Evolutionary conservation across 768 basidiomycete species (phyloP).

Genomic region (Pleurotus cornucopiae): DNA sequence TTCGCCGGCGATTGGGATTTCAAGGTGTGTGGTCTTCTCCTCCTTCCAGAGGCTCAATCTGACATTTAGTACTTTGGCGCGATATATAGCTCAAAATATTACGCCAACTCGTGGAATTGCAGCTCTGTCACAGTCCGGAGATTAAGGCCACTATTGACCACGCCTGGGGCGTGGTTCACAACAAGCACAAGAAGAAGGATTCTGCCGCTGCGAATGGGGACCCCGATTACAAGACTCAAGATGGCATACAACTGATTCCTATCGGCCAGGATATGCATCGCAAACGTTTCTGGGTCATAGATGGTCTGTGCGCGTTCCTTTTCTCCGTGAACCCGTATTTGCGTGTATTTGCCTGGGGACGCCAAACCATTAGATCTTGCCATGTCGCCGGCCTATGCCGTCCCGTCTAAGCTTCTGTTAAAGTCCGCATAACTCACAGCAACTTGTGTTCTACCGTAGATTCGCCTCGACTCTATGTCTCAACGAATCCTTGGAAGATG

Average conservation of each 20-base stretch:
- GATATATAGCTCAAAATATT: constrained; percentile 68
- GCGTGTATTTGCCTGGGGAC: constrained; percentile 63
- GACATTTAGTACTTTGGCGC: constrained; percentile 1
- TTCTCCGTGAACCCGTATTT: constrained; percentile 48
- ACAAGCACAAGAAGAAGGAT: constrained; percentile 82
- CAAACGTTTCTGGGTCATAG: constrained; percentile 82
- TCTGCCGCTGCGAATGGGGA: constrained; percentile 49
- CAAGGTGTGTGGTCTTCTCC: constrained; percentile 52
- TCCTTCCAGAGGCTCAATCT: constrained; percentile 8
- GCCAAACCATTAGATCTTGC: constrained; percentile 36
- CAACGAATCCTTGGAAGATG: constrained; percentile 90
- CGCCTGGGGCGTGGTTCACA: constrained; percentile 82
- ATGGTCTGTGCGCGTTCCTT: constrained; percentile 71
- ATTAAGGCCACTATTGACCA: constrained; percentile 74
- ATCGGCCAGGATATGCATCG: constrained; percentile 73
- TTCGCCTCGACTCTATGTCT: constrained; percentile 79
- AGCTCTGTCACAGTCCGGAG: constrained; percentile 63
- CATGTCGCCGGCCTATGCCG: constrained; percentile 31
- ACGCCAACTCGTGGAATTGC: constrained; percentile 82
- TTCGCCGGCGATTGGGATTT: constrained; percentile 78
- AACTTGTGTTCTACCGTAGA: constrained; percentile 41
- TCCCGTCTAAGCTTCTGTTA: constrained; percentile 20
- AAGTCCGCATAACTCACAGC: constrained; percentile 23
- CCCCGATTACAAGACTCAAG: constrained; percentile 63
- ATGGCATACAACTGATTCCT: constrained; percentile 61